A percentile compares a stretch with the other conserved stretches of the same genome.
These are phyloP conservation scores for Metroxylon sagu DNA, from an alignment of 176 grass and related monocot genomes.

Conservation along the genomic window DNA sequence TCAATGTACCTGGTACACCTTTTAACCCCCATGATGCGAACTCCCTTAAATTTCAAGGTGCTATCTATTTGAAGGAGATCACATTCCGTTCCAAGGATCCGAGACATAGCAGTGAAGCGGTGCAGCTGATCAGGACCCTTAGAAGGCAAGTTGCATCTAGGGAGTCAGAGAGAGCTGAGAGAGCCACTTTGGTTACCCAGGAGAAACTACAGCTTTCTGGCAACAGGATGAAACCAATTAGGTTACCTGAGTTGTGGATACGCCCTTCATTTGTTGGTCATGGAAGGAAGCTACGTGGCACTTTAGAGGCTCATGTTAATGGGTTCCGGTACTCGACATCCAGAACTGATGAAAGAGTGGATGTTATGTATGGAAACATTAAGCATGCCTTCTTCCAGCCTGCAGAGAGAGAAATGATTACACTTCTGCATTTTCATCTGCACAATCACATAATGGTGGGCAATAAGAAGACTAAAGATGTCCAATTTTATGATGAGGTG, in stretches of 20 bases:
- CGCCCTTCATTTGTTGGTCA: conserved; percentile 67
- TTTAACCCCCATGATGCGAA: conserved; percentile 53
- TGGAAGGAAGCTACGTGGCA: conserved; percentile 61
- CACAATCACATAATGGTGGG: conserved; percentile 92
- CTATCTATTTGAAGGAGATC: conserved; percentile 77
- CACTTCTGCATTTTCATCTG: conserved; percentile 74
- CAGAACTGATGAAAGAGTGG: conserved; percentile 68
- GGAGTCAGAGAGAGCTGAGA: conserved; percentile 84
- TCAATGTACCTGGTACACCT: conserved; percentile 82
- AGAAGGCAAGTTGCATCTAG: conserved; percentile 77
- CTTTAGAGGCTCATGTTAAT: conserved; percentile 77
- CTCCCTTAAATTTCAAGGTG: conserved; percentile 54
- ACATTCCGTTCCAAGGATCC: conserved; percentile 73
- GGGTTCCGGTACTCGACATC: conserved; percentile 74
- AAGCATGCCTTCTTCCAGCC: conserved; percentile 98
- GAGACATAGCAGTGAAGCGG: conserved; percentile 75
- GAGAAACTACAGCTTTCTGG: conserved; percentile 66
- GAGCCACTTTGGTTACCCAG: conserved; percentile 85
- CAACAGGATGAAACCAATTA: conserved; percentile 59
- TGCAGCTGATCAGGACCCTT: conserved; percentile 77
- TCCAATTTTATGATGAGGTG: conserved; percentile 91
- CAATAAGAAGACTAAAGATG: conserved; percentile 89
- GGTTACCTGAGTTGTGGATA: conserved; percentile 78
- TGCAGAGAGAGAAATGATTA: conserved; percentile 89
- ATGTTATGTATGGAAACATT: conserved; percentile 78